phyloP scores from a whole-genome alignment of 1,139 yeast genomes.

The Suhomyces kunorum region DNA sequence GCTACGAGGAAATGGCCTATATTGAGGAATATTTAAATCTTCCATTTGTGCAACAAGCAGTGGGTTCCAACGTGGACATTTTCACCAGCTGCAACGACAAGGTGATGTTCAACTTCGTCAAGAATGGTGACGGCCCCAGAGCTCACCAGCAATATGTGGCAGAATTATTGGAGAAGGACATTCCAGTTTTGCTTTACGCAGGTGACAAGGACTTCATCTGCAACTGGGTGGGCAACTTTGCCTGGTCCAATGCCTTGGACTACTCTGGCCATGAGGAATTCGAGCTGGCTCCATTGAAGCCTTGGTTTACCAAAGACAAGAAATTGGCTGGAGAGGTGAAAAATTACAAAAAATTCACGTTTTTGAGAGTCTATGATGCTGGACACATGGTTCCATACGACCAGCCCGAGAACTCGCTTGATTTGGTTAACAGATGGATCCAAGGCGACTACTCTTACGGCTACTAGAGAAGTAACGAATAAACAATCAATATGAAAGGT shows the following conservation, averaged over 20 bases:
- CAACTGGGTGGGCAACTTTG: constrained; percentile 44
- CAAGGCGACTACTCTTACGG: constrained; percentile 43
- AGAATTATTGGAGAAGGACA: constrained; percentile 53
- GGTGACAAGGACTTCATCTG: constrained; percentile 45
- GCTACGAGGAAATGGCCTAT: constrained; percentile 59
- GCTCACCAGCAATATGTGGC: constrained; percentile 67
- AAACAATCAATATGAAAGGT: too few species aligned
- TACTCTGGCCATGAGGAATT: constrained; percentile 31
- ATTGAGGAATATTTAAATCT: constrained; percentile 61
- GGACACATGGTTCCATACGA: constrained; percentile 83
- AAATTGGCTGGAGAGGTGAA: constrained; percentile 61
- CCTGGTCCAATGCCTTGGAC: constrained; percentile 35
- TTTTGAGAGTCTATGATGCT: constrained; percentile 63
- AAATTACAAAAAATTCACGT: constrained; percentile 55
- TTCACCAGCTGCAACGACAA: constrained; percentile 59
- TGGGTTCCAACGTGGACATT: constrained; percentile 59
- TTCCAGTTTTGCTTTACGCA: constrained; percentile 42
- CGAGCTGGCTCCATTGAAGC: constrained; percentile 31
- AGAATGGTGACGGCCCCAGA: constrained; percentile 61
- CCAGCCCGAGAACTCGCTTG: constrained; percentile 73
- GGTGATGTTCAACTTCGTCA: constrained; percentile 55
- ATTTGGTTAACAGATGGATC: constrained; percentile 80
- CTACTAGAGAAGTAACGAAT: not conserved
- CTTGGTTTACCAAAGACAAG: constrained; percentile 45
- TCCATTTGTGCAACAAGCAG: constrained; percentile 58